Evolutionary conservation across 2,329 filamentous ascomycete genomes (phyloP).

Genomic region (Epichloe sp.): DNA sequence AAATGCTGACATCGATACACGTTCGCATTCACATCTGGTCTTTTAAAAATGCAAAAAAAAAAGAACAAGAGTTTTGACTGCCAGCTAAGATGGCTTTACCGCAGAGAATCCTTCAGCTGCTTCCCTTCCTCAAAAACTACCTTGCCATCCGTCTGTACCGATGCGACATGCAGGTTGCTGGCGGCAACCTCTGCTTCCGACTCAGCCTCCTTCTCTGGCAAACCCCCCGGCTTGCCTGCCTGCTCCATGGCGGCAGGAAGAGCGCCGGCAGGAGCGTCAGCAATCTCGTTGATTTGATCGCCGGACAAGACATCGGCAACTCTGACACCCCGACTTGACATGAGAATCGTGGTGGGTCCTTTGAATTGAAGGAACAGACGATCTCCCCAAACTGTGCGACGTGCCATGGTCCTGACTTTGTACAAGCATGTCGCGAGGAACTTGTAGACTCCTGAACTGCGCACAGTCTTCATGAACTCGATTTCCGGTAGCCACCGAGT

Average conservation of each 20-base stretch:
- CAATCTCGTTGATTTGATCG: conserved; percentile 80
- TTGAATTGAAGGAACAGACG: conserved; percentile 81
- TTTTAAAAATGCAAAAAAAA: neutral
- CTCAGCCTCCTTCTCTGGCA: conserved; percentile 8
- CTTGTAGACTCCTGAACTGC: conserved; percentile 61
- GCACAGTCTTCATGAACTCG: conserved; percentile 61
- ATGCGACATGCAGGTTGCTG: conserved; percentile 41
- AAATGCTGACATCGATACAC: neutral
- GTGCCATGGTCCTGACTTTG: conserved; percentile 58
- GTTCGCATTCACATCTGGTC: neutral
- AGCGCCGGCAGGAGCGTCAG: conserved; percentile 62
- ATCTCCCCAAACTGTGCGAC: conserved; percentile 86
- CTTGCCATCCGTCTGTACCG: conserved; percentile 47
- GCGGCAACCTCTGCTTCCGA: conserved; percentile 22
- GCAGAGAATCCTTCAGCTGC: conserved; percentile 42
- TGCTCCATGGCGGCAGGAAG: conserved; percentile 45
- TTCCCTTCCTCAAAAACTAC: conserved; percentile 51
- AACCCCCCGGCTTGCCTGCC: conserved; percentile 23
- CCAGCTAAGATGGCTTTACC: conserved; percentile 14
- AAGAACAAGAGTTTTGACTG: too few relatives aligned
- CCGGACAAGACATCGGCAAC: conserved; percentile 65
- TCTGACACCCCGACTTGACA: conserved; percentile 76
- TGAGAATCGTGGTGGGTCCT: conserved; percentile 71
- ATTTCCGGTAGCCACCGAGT: conserved; percentile 54
- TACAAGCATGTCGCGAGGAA: conserved; percentile 51